Conservation (phyloP, 495 filamentous ascomycete genomes). For the Penicillium lagena region DNA sequence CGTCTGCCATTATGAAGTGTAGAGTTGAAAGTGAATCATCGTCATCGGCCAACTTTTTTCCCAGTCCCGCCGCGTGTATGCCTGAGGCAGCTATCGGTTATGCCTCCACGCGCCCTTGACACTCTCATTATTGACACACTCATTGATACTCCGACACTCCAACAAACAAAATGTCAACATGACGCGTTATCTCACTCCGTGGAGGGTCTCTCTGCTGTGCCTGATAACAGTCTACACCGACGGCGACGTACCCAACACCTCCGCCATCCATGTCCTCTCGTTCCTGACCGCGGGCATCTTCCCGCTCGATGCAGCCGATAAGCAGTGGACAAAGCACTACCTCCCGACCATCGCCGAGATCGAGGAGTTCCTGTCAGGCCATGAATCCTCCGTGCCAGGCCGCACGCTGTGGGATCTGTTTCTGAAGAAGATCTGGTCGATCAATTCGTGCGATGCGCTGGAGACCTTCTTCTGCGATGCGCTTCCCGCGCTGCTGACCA, state of each 20-base stretch:
- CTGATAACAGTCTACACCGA: conserved; percentile 76
- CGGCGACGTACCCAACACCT: conserved; percentile 62
- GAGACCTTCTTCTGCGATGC: conserved; percentile 57
- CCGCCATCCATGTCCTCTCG: conserved; percentile 75
- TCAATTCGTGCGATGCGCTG: conserved; percentile 73
- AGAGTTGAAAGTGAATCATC: conserved; percentile 6
- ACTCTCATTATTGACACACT: conserved; percentile 2
- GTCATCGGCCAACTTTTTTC: conserved; percentile 12
- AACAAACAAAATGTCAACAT: conserved; percentile 33
- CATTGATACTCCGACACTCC: too few relatives aligned
- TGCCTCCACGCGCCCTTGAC: conserved; percentile 9
- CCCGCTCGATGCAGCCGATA: conserved; percentile 34
- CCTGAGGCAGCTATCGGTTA: conserved; percentile 20
- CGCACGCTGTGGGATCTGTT: conserved; percentile 80
- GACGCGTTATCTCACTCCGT: conserved; percentile 77
- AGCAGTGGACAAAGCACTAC: conserved; percentile 36
- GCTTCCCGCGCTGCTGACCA: conserved; percentile 50
- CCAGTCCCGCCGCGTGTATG: background rate
- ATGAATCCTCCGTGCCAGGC: conserved; percentile 65
- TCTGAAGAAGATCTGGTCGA: conserved; percentile 74
- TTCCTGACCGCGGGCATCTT: conserved; percentile 75
- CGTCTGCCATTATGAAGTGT: conserved; percentile 32
- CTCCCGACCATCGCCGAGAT: conserved; percentile 60
- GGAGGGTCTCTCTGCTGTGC: conserved; percentile 75
- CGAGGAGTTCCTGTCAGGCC: conserved; percentile 52